Evolutionary conservation across 495 filamentous ascomycete genomes (phyloP), one percentile per base, ranked within the genome.

Genomic region (Talaromyces thailandensis): DNA sequence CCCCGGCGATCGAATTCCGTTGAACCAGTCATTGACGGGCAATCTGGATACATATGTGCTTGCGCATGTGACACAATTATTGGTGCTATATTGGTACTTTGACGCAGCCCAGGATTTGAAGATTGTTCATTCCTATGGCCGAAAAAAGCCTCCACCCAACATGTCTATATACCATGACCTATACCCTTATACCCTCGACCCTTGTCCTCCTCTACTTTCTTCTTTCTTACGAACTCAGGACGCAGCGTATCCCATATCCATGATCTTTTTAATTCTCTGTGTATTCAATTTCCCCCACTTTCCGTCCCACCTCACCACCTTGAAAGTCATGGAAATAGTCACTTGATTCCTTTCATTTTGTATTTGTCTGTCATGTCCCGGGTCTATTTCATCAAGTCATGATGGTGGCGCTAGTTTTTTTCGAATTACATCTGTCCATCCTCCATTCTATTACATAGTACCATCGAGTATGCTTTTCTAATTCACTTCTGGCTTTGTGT

Each of bases 1-100:
- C 88, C 69, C 86, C 87, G 69, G 90, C 92, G 64, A 83, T 96
- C 75, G 95, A 99, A 75, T 98, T 98, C 77, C 86, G 93, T 75
- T 99, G 79, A 89, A 35, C 11, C 14, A 25, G 28, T 23, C 26
- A 26, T 53, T 55, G 23, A 55, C 11, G 51, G 16, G 11, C 23
- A 31, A 31, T 57, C 24, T 32, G 14, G 26, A 18, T 57, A 18
- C 16, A 57, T 35, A 35, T 31, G 26, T 35, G 55, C 55, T 35
- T 35, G 55, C 16, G 55, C 55, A 35, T 35, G 35, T 31, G 29
- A 57, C 14, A 31, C 52, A 7, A 32, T 5, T 8, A 35, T 35
- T 57, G 29, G 26, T 57, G 55, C 55, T 31, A 35, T 57, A 24
- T 57, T 57, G 55, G 26, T 57, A 21, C 55, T 35, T 35, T 35